Evolutionary conservation across 352 stramenopile genomes (phyloP).

Genomic region (Pythium phragmiticola): DNA sequence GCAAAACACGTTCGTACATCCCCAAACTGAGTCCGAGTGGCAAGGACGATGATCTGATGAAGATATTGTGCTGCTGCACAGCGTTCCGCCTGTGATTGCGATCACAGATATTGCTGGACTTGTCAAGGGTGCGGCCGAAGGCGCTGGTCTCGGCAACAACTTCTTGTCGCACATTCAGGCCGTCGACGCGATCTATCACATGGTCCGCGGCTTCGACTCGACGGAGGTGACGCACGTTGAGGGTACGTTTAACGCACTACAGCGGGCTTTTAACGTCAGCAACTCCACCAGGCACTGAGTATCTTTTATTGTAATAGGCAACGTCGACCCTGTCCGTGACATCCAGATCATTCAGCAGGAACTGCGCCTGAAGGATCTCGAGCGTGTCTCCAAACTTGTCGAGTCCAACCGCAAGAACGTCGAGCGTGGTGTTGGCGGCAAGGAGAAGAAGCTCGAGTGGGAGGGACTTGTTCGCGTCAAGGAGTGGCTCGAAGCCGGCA

Average conservation of each 20-base stretch:
- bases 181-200: conserved; percentile 98
- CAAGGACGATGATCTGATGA: conserved; percentile 96
- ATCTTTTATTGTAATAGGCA: conserved; percentile 39
- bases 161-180: conserved; percentile 99
- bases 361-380: conserved; percentile 97
- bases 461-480: conserved; percentile 81
- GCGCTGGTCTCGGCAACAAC: conserved; percentile 97
- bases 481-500: conserved; percentile 81
- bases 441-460: conserved; percentile 96
- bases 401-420: conserved; percentile 87
- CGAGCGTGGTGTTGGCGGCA: conserved; percentile 86
- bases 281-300: too few relatives aligned
- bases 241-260: conserved; percentile 29
- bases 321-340: conserved; percentile 98
- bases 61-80: conserved; percentile 91
- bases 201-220: conserved; percentile 97
- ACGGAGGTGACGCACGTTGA: conserved; percentile 99
- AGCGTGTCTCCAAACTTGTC: conserved; percentile 79
- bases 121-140: conserved; percentile 96
- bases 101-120: conserved; percentile 99
- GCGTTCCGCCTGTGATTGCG: conserved; percentile 96
- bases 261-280: too few relatives aligned
- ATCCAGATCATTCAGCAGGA: conserved; percentile 99
- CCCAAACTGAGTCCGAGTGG: conserved; percentile 91
- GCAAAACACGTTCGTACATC: conserved; percentile 14